Percentiles rank a stretch among this genome's conserved stretches.
Evolutionary conservation across 78 protist species (phyloP).

Genomic region (Speleostelium caveatum): DNA sequence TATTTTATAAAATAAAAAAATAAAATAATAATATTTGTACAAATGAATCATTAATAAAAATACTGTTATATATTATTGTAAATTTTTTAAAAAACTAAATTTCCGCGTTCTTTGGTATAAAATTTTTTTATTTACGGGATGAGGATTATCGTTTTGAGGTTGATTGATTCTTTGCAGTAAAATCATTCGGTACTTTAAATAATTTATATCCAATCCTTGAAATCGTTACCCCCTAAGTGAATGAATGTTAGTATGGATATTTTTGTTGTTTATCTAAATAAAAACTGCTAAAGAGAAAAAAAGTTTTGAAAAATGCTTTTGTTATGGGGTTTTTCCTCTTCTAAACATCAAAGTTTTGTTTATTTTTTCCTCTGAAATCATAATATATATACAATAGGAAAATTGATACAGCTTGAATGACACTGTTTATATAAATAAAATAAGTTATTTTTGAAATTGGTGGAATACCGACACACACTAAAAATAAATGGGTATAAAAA

Average conservation of each 20-base stretch:
- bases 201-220: too few species aligned
- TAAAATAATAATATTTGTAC: not conserved
- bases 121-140: too few species aligned
- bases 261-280: too few species aligned
- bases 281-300: too few species aligned
- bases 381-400: constrained; percentile 54
- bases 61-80: not conserved
- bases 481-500: not conserved
- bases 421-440: constrained; percentile 46
- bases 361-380: not conserved
- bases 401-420: constrained; percentile 44
- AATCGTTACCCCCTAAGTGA: too few species aligned
- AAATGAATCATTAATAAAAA: not conserved
- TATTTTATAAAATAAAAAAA: not conserved
- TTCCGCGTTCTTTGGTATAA: too few species aligned
- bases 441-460: constrained; percentile 52
- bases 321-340: not conserved
- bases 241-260: too few species aligned
- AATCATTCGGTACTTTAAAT: too few species aligned
- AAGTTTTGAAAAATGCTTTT: not conserved
- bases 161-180: too few species aligned
- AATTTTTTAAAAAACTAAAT: too few species aligned
- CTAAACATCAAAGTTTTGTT: not conserved
- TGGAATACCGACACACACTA: constrained; percentile 64
- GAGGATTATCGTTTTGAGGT: too few species aligned